These are phyloP conservation scores for Pseudozyma pruni DNA, from an alignment of 1,284 basidiomycete genomes.

Conservation along the genomic window DNA sequence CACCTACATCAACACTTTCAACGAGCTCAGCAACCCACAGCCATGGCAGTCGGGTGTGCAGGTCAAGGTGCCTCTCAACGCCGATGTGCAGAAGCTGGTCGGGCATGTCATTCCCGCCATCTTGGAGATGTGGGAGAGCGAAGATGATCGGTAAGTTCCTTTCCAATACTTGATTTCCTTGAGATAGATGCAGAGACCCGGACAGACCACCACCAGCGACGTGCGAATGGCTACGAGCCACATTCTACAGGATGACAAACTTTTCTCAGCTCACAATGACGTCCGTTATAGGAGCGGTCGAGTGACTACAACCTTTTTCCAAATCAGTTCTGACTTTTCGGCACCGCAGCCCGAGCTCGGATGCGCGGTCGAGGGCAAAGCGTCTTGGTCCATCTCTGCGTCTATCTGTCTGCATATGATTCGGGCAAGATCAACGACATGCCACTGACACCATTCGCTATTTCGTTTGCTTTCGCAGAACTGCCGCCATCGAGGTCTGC, in stretches of 20 bases:
- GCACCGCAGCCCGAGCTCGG: conserved; percentile 6
- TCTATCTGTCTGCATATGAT: not conserved
- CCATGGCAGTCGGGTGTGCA: conserved; percentile 83
- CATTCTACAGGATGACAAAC: conserved; percentile 73
- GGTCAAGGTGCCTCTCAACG: conserved; percentile 75
- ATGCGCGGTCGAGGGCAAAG: not conserved
- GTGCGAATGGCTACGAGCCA: not conserved
- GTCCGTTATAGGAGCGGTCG: conserved; percentile 67
- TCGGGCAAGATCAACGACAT: not conserved
- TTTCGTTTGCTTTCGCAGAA: conserved; percentile 71
- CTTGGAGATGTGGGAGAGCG: conserved; percentile 88
- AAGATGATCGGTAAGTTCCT: conserved; percentile 93
- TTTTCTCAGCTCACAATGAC: conserved; percentile 89
- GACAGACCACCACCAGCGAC: conserved; percentile 1
- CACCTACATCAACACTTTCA: conserved; percentile 89
- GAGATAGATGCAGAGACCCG: conserved; percentile 15
- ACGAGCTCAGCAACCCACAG: conserved; percentile 83
- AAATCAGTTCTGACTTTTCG: conserved; percentile 48
- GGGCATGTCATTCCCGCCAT: conserved; percentile 80
- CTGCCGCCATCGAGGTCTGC: conserved; percentile 86
- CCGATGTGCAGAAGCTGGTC: conserved; percentile 84
- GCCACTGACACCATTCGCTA: conserved; percentile 25
- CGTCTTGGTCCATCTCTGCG: conserved; percentile 14
- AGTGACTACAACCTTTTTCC: conserved; percentile 56
- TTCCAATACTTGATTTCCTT: not conserved